Evolutionary conservation across 2,329 filamentous ascomycete genomes (phyloP).

Genomic region (Pseudocercospora cruenta): DNA sequence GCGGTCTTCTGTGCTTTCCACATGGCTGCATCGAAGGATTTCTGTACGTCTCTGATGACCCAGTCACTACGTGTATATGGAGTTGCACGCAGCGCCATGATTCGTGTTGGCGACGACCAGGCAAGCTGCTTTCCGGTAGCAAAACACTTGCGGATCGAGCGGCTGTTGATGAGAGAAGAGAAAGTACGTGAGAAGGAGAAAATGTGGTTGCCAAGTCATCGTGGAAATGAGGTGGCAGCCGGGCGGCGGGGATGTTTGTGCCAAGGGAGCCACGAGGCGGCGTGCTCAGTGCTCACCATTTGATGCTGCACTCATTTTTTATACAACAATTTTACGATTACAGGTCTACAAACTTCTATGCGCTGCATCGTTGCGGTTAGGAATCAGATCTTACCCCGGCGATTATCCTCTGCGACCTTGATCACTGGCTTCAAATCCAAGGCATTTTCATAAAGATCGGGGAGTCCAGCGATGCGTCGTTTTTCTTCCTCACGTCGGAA

Average conservation of each 20-base stretch:
- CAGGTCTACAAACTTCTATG: no score
- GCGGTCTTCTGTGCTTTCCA: no score
- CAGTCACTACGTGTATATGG: no score
- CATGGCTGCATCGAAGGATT: no score
- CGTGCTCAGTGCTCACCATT: no score
- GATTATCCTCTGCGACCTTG: slow-evolving; percentile 21
- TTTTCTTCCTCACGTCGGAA: slow-evolving; percentile 35
- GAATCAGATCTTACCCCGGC: slow-evolving; percentile 11
- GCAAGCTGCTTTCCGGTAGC: background rate
- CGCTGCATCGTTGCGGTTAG: background rate
- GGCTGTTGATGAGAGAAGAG: no score
- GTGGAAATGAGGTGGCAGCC: background rate
- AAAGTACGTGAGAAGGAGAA: background rate
- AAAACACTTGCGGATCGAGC: background rate
- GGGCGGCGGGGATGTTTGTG: no score
- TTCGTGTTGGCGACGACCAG: background rate
- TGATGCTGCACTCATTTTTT: no score
- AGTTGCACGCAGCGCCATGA: no score
- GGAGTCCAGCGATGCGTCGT: slow-evolving; percentile 11
- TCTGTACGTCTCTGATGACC: no score
- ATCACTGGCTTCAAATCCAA: slow-evolving; percentile 16
- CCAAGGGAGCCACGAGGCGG: no score
- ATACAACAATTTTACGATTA: no score
- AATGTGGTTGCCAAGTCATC: background rate
- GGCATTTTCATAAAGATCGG: slow-evolving; percentile 18